A percentile compares a stretch with the other conserved stretches of the same genome.
Conservation (phyloP, 192 early-diverging fungal species). For the Backusella macrospora region DNA sequence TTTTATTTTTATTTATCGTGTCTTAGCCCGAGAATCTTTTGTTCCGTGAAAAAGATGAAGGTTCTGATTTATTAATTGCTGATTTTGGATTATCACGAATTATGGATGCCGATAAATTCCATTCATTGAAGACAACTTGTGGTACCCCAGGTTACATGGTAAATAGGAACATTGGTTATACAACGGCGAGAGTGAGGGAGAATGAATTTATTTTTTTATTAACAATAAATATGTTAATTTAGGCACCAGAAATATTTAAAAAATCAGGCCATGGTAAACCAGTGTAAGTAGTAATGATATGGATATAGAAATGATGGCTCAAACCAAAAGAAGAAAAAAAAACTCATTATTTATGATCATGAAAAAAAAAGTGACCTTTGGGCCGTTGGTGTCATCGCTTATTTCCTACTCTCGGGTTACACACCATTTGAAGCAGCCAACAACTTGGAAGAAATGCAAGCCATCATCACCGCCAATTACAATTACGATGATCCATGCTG, state of each 20-base stretch:
- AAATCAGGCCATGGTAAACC: conserved; percentile 70
- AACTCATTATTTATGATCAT: neutral
- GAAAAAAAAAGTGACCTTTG: conserved; percentile 67
- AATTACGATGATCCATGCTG: conserved; percentile 69
- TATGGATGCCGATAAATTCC: conserved; percentile 62
- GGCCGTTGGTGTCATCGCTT: conserved; percentile 80
- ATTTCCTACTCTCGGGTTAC: conserved; percentile 73
- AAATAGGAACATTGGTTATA: neutral
- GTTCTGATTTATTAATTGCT: conserved; percentile 69
- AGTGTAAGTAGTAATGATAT: conserved; percentile 45
- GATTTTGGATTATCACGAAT: conserved; percentile 82
- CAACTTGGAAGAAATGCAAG: conserved; percentile 54
- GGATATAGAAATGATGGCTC: neutral
- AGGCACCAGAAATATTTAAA: conserved; percentile 64
- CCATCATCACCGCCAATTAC: conserved; percentile 63
- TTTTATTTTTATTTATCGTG: neutral
- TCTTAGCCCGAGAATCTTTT: conserved; percentile 77
- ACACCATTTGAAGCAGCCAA: conserved; percentile 72
- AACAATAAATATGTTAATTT: conserved; percentile 17
- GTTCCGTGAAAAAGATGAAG: conserved; percentile 61
- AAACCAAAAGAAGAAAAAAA: neutral
- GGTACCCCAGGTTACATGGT: conserved; percentile 87
- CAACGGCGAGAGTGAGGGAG: too few species aligned
- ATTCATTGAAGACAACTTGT: conserved; percentile 68
- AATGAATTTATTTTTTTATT: neutral